Evolutionary conservation across 176 grass and related monocot genomes (phyloP), one percentile per base, ranked within the genome.

Genomic region (Themeda triandra): DNA sequence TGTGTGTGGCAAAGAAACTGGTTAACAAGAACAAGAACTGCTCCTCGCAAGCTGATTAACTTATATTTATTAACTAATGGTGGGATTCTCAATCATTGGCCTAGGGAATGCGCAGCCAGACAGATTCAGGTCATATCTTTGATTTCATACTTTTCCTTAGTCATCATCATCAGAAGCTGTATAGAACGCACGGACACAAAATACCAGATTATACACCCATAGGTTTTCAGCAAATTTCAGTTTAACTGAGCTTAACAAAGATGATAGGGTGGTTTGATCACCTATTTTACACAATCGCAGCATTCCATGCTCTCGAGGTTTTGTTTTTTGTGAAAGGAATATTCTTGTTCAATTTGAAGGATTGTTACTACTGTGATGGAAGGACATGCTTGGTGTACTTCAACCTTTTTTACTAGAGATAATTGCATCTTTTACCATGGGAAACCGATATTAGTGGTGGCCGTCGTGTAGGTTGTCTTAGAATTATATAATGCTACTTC

Each of bases 151-250:
- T 46, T 46, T 46, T 46, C 13, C 44, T 14, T 46, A 15, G 44
- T 46, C 13, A 37, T 13, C 44, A 46, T 46, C 44, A 46, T 30
- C 59, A 8, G 17, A 10, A 89, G 58, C 68, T 82, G 51, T 81
- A 85, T 53, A 77, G 77, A 89, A 19, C 11, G 48, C 28, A 31
- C 3, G 13, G 25, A 74, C 27, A 33, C 49, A 78, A 8, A n/a
- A 49, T 41, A 63, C 9, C 54, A 83, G 41, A 49, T 21, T 30
- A 69, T 69, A 85, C 56, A 81, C 19, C 28, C 72, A 54, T 54
- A 54, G 72, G 4, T 54, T 75, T 54, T 75, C 46, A 12, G 10
- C 9, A 33, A 31, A 7, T 54, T 75, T 30, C 72, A 53, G 45
- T 53, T 75, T 11, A 74, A 21, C 30, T 53, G 27, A n/a, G 1